Evolutionary conservation across 805 yeast genomes (phyloP), one percentile per base, ranked within the genome.

Genomic region (Isabelozyma heimii): DNA sequence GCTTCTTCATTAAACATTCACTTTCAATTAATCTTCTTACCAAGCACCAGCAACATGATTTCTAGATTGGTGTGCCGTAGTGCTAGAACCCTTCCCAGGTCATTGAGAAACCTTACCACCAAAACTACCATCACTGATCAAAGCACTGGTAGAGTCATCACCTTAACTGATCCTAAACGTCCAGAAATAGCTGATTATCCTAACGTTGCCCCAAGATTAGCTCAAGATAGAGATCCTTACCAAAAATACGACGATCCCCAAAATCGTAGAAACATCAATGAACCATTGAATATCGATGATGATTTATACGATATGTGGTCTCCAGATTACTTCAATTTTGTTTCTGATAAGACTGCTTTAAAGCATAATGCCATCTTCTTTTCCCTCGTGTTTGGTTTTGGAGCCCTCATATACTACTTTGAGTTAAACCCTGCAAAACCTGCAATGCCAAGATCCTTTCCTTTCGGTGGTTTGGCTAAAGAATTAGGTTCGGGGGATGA

Each of bases 281-380:
- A 89, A 53, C 88, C 90, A 27, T 66, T 88, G 54, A 84, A 83
- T 63, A 81, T 83, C 47, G 81, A 84, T 58, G 87, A 84, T 56
- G 96, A 89, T 61, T 71, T 81, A 66, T 75, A 84, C 61, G 91
- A 89, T 66, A 78, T 87, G 76, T 89, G 96, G 96, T 81, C 96
- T 8, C 94, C 96, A 10, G 95, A 89, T 61, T 79, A 83, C 61
- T 82, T 75, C 64, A 82, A 83, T 57, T 65, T 73, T 37, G 86
- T 83, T 33, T 70, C 79, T 38, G 85, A 87, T 66, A 62, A 67
- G 42, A 77, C 80, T 30, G 95, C 96, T 1, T 65, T 83, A 46
- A 76, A 68, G 56, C 81, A 81, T 65, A 79, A 83, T 53, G 70
- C 69, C n/a, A 61, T 72, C 7, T 85, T 85, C 67, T 70, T 74